Evolutionary conservation across 805 yeast genomes (phyloP), one percentile per base, ranked within the genome.

Genomic region (Barnettozyma salicaria): DNA sequence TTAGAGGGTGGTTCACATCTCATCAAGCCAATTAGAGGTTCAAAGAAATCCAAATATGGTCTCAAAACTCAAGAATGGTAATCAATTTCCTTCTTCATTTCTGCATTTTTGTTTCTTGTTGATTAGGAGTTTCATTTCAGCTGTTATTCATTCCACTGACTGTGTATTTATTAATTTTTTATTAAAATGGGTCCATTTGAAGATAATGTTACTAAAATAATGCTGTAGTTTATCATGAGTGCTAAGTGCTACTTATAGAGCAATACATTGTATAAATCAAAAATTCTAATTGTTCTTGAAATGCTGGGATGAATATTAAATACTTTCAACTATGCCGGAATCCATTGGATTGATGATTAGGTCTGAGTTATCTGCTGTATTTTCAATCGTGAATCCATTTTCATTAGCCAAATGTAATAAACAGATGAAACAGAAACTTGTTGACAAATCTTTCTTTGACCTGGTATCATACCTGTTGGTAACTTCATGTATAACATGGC

Each of bases 371-470:
- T 44, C 50, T 2, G 37, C 23, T 13, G 35, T 71, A 42, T 74
- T 72, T 13, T 66, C 63, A 7, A 87, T 70, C 4, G 64, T 53
- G 26, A 87, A 65, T 1, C 89, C 92, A 51, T 83, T 78, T 55
- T 87, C 96, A 55, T 88, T 87, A 10, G 96, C 95, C 43, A 87
- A 64, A 60, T 87, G 96, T 22, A 87, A 60, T 51, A 86, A 61
- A 52, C 95, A 84, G 38, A 87, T 84, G 50, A 87, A 87, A 50
- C 85, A 83, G 56, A 83, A 83, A 62, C 94, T 81, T 1, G 95
- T 86, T 1, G 94, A 81, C 4, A 88, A 56, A 35, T 87, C 95
- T 30, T 68, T 71, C 44, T 68, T 63, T 20, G 77, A 70, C 27
- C 71, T 74, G 7, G 66, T 56, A 2, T 72, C 65, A 54, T 88